Evolutionary conservation across 2,329 filamentous ascomycete genomes (phyloP).

Genomic region (Neonectria punicea): DNA sequence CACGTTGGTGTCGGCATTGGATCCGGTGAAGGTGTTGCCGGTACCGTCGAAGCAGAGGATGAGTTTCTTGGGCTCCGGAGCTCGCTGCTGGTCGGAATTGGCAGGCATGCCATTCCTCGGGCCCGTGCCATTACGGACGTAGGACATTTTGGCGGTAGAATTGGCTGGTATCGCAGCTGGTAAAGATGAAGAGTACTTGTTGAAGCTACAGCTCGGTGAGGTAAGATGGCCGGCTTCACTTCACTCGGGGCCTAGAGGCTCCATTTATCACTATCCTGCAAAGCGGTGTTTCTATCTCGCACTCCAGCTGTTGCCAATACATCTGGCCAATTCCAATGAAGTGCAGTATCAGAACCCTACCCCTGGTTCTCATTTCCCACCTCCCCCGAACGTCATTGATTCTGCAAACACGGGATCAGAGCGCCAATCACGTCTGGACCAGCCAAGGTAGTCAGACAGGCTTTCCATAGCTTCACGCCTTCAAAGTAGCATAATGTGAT

Average conservation of each 20-base stretch:
- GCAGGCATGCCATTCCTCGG: not conserved
- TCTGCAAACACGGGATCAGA: not conserved
- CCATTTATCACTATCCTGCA: slow-evolving; percentile 1
- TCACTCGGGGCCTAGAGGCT: not conserved
- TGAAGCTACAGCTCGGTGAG: not conserved
- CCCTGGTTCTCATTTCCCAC: not conserved
- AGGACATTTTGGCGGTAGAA: slow-evolving; percentile 5
- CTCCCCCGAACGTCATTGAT: not conserved
- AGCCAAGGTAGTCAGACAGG: not conserved
- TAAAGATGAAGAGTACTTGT: not conserved
- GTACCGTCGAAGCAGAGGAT: slow-evolving; percentile 62
- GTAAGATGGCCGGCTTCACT: not conserved
- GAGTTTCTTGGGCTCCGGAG: slow-evolving; percentile 51
- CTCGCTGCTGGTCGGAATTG: not conserved
- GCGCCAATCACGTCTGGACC: not conserved
- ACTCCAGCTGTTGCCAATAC: not conserved
- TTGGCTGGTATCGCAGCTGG: not conserved
- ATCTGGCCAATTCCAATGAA: not conserved
- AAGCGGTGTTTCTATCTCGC: not conserved
- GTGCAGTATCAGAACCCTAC: not conserved
- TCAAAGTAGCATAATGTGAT: not conserved
- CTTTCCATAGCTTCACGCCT: not conserved
- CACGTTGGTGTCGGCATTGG: slow-evolving; percentile 63
- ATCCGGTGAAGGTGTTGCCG: slow-evolving; percentile 58
- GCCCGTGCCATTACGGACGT: not conserved